Conservation (phyloP, 331 rosid species). For the Quercus tomentella region DNA sequence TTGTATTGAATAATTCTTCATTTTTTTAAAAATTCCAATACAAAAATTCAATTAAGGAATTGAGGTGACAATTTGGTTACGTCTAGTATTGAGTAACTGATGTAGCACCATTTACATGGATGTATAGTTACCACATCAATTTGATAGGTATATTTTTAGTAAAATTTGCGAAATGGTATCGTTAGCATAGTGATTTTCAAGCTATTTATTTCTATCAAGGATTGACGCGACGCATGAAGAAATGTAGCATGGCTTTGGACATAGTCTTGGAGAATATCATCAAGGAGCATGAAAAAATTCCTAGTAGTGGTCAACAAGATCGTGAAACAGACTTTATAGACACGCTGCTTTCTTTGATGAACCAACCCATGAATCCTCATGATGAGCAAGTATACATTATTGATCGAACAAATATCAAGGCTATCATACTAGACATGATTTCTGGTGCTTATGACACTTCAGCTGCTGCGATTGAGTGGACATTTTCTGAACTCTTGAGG, state of each 20-base stretch:
- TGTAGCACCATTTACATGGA: too few species aligned
- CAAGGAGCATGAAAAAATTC: conserved; percentile 15
- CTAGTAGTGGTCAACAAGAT: background rate
- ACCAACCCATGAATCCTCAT: conserved; percentile 4
- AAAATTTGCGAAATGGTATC: too few species aligned
- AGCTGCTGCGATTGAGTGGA: conserved; percentile 17
- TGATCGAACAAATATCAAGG: conserved; percentile 23
- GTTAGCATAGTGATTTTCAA: too few species aligned
- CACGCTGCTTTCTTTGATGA: conserved; percentile 17
- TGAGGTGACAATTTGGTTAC: too few species aligned
- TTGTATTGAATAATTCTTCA: too few species aligned
- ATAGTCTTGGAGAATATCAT: conserved; percentile 25
- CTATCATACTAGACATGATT: conserved; percentile 26
- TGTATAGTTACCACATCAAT: too few species aligned
- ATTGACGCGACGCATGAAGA: background rate
- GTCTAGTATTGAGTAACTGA: too few species aligned
- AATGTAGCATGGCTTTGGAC: conserved; percentile 16
- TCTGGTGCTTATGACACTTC: conserved; percentile 20
- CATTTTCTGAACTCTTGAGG: conserved; percentile 30
- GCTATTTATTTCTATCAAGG: conserved; percentile 14
- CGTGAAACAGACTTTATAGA: conserved; percentile 22
- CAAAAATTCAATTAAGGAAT: too few species aligned
- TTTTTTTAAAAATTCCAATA: too few species aligned
- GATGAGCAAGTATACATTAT: conserved; percentile 7
- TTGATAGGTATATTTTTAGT: too few species aligned